Conservation (phyloP, 495 filamentous ascomycete species). For the Corynascus novoguineensis region DNA sequence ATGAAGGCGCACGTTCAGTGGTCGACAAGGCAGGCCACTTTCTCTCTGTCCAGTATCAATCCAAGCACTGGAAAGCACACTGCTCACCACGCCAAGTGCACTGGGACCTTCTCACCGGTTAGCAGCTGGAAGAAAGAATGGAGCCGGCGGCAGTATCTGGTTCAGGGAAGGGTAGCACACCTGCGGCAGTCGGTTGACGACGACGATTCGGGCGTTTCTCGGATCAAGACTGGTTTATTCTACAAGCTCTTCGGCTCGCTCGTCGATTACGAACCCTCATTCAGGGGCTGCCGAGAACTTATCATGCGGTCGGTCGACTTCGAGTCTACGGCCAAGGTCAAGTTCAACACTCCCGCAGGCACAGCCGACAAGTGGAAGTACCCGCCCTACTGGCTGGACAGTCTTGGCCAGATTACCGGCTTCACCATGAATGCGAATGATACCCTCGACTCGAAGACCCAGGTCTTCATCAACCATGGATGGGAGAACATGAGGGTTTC, state of each 20-base stretch:
- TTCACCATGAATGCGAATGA: slow-evolving; percentile 73
- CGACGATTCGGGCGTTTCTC: background rate
- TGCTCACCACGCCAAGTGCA: background rate
- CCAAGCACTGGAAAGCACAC: background rate
- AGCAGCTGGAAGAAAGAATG: background rate
- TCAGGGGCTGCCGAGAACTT: background rate
- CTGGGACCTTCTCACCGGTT: background rate
- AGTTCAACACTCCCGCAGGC: slow-evolving; percentile 48
- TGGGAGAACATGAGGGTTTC: slow-evolving; percentile 55
- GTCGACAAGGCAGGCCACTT: slow-evolving; percentile 26
- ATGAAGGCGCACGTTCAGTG: slow-evolving; percentile 35
- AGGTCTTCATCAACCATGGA: slow-evolving; percentile 59
- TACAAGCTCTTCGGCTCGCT: slow-evolving; percentile 63
- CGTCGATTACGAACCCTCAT: slow-evolving; percentile 52
- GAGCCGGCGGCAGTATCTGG: background rate
- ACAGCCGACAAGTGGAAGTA: background rate
- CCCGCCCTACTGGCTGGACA: slow-evolving; percentile 62
- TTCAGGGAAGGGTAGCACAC: slow-evolving; percentile 37
- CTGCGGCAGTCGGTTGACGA: slow-evolving; percentile 42
- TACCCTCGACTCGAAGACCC: slow-evolving; percentile 49
- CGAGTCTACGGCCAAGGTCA: slow-evolving; percentile 48
- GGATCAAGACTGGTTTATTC: slow-evolving; percentile 39
- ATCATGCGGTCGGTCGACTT: slow-evolving; percentile 42
- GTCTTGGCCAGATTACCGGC: slow-evolving; percentile 53
- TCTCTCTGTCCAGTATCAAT: slow-evolving; percentile 39